Percentiles rank a stretch among this genome's conserved stretches.
phyloP scores from a whole-genome alignment of 2,329 filamentous ascomycete genomes.

The Alternaria atra region DNA sequence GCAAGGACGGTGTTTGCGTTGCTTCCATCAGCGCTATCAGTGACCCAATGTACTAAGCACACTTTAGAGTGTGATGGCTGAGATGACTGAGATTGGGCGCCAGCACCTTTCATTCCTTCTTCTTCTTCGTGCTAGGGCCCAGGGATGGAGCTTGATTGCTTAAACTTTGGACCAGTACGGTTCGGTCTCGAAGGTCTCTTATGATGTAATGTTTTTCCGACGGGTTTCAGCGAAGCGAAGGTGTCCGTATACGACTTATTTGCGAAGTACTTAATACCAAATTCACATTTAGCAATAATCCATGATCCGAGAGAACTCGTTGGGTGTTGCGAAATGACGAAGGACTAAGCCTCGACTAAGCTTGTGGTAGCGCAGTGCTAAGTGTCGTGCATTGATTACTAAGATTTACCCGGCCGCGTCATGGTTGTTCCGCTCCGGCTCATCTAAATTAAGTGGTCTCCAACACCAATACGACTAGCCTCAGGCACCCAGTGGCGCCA shows the following conservation, averaged over 20 bases:
- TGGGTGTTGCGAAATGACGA: not conserved
- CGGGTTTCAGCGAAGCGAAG: not conserved
- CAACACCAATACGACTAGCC: slow-evolving; percentile 8
- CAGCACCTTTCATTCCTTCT: not conserved
- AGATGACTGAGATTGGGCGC: not conserved
- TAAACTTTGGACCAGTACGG: not conserved
- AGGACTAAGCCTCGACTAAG: slow-evolving; percentile 4
- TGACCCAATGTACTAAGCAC: slow-evolving; percentile 15
- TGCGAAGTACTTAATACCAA: not conserved
- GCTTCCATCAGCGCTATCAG: slow-evolving; percentile 10
- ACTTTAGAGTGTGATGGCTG: not conserved
- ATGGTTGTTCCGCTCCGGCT: not conserved
- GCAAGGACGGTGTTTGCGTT: slow-evolving; percentile 8
- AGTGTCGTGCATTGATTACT: slow-evolving; percentile 7
- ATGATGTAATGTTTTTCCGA: not conserved
- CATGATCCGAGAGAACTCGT: not conserved
- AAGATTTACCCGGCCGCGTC: not conserved
- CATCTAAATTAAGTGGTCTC: slow-evolving; percentile 9
- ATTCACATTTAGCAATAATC: not conserved
- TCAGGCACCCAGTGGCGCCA: slow-evolving; percentile 15
- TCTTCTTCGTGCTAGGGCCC: not conserved
- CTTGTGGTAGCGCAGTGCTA: not conserved
- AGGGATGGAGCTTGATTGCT: not conserved
- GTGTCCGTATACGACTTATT: not conserved
- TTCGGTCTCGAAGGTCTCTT: not conserved